phyloP scores from a whole-genome alignment of 805 yeast species.

The Kuraishia capsulata region DNA sequence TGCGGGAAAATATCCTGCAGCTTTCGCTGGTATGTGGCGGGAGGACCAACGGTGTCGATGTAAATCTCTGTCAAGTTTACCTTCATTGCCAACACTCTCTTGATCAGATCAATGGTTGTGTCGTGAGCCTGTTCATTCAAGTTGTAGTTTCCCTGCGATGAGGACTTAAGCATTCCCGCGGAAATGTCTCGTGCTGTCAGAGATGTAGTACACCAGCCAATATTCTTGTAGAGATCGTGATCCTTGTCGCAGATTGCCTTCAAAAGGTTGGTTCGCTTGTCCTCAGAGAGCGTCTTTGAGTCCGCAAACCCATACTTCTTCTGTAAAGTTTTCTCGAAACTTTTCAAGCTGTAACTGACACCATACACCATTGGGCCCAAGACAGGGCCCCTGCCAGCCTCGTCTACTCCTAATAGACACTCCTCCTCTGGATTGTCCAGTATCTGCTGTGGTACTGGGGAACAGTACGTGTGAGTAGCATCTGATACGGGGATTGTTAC shows the following conservation, averaged over 20 bases:
- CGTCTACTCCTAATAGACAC: constrained; percentile 84
- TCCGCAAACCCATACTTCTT: constrained; percentile 77
- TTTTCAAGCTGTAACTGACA: constrained; percentile 61
- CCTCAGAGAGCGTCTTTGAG: constrained; percentile 78
- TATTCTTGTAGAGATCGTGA: constrained; percentile 37
- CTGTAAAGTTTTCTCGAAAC: constrained; percentile 39
- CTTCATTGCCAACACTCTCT: constrained; percentile 49
- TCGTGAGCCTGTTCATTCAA: constrained; percentile 96
- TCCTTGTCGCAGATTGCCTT: constrained; percentile 24
- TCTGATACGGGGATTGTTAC: constrained; percentile 21
- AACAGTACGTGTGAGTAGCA: constrained; percentile 37
- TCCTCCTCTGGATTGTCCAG: constrained; percentile 23
- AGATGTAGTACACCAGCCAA: constrained; percentile 85
- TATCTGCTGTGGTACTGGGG: constrained; percentile 38
- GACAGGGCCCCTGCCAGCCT: constrained; percentile 98
- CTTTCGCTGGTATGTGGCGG: constrained; percentile 72
- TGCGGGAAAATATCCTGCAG: constrained; percentile 60
- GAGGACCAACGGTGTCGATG: constrained; percentile 98
- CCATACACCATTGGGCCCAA: constrained; percentile 98
- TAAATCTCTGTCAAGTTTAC: constrained; percentile 63
- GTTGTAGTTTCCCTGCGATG: constrained; percentile 55
- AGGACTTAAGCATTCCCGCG: constrained; percentile 72
- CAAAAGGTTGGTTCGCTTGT: constrained; percentile 55
- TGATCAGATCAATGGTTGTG: constrained; percentile 75
- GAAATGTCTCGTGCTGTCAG: constrained; percentile 85